phyloP scores from a whole-genome alignment of 352 stramenopile species.

The Pythium coloratum region DNA sequence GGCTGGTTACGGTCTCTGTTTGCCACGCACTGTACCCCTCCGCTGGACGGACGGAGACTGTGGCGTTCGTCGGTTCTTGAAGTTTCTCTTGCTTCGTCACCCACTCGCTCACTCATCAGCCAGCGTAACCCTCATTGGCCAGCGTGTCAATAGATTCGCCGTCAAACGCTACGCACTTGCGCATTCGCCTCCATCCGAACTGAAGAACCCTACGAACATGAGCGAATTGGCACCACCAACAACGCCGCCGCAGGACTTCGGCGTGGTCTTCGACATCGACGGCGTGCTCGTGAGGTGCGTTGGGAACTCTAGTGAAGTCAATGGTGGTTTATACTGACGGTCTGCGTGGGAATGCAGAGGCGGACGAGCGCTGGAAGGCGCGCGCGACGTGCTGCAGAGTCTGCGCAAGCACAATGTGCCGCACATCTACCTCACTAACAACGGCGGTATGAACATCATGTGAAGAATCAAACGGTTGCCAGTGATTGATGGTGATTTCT shows the following conservation, averaged over 20 bases:
- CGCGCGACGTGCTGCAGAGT: slow-evolving; percentile 64
- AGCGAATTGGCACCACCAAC: neutral
- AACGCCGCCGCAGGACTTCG: slow-evolving; percentile 43
- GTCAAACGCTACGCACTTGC: slow-evolving; percentile 7
- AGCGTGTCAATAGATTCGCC: neutral
- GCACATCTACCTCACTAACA: slow-evolving; percentile 91
- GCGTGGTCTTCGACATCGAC: slow-evolving; percentile 92
- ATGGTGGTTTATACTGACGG: neutral
- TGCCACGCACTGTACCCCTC: neutral
- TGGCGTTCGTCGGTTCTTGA: neutral
- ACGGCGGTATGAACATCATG: slow-evolving; percentile 9
- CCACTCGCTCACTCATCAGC: slow-evolving; percentile 3
- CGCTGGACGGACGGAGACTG: neutral
- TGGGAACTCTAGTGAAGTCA: neutral
- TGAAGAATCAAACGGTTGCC: too few relatives aligned
- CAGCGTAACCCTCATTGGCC: slow-evolving; percentile 1
- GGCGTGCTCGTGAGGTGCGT: slow-evolving; percentile 87
- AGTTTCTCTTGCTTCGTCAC: neutral
- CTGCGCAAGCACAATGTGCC: slow-evolving; percentile 65
- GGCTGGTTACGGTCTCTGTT: neutral
- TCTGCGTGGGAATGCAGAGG: slow-evolving; percentile 31
- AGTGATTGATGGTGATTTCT: neutral
- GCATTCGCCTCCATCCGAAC: neutral
- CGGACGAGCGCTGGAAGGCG: slow-evolving; percentile 65
- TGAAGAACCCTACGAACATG: neutral